phyloP scores from a whole-genome alignment of 306 rosid species.

The Quercus gilva region DNA sequence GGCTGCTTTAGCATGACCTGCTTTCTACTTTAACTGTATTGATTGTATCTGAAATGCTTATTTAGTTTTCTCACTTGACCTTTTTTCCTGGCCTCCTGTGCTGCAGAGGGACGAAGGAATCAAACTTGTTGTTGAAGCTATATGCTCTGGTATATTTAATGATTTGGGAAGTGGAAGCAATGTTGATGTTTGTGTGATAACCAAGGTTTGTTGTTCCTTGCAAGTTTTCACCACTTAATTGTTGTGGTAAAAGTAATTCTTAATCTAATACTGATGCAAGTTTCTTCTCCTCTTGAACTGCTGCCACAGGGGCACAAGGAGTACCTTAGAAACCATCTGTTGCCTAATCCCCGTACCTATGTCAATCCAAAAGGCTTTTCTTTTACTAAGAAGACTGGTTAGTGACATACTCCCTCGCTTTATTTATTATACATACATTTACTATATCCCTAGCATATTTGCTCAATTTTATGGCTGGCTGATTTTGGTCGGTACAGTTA shows the following conservation, averaged over 20 bases:
- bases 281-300: constrained; percentile 7
- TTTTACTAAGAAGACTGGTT: constrained; percentile 82
- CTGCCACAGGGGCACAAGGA: constrained; percentile 80
- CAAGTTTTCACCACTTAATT: constrained; percentile 8
- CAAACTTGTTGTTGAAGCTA: constrained; percentile 71
- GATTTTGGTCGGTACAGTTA: not conserved
- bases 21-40: not conserved
- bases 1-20: not conserved
- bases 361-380: constrained; percentile 62
- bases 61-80: not conserved
- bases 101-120: constrained; percentile 83
- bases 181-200: constrained; percentile 89
- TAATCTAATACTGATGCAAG: constrained; percentile 2
- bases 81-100: constrained; percentile 5
- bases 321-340: constrained; percentile 78
- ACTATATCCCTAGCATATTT: not conserved
- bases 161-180: constrained; percentile 99
- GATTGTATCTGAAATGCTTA: not conserved
- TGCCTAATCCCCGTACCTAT: constrained; percentile 85
- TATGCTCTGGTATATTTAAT: constrained; percentile 90
- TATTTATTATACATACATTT: constrained; percentile 1
- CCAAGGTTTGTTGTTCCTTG: constrained; percentile 63
- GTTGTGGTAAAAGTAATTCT: not conserved
- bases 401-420: constrained; percentile 11
- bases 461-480: not conserved